phyloP scores from a whole-genome alignment of 805 yeast genomes.

The Yamadazyma phyllophila region DNA sequence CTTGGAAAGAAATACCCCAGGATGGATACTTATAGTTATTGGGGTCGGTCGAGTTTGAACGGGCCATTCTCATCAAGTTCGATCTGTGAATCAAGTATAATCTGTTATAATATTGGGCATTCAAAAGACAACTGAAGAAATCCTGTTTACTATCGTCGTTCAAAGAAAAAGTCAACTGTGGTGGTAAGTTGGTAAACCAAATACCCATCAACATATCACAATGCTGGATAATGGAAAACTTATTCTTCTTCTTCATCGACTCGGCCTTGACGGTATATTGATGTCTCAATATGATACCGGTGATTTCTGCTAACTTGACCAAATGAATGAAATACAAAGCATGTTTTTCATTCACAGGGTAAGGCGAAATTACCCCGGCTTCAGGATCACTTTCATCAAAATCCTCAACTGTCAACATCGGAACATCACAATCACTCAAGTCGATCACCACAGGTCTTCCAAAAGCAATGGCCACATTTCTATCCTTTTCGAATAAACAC shows the following conservation, averaged over 20 bases:
- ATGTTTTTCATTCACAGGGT: constrained; percentile 47
- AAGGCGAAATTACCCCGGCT: constrained; percentile 32
- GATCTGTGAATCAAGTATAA: constrained; percentile 70
- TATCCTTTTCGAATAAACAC: constrained; percentile 70
- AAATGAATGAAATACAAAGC: constrained; percentile 59
- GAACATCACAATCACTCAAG: constrained; percentile 71
- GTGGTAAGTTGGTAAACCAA: constrained; percentile 70
- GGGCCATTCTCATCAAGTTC: constrained; percentile 53
- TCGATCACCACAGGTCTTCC: constrained; percentile 71
- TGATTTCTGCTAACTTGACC: constrained; percentile 66
- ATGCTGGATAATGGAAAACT: constrained; percentile 51
- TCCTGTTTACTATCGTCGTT: constrained; percentile 53
- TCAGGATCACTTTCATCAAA: constrained; percentile 50
- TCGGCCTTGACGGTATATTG: constrained; percentile 72
- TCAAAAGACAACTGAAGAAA: constrained; percentile 56
- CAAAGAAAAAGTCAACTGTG: constrained; percentile 59
- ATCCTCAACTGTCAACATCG: constrained; percentile 67
- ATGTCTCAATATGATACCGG: constrained; percentile 65
- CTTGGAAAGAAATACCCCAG: constrained; percentile 82
- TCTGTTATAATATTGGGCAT: constrained; percentile 71
- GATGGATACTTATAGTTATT: constrained; percentile 56
- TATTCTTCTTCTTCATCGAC: constrained; percentile 43
- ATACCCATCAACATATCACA: constrained; percentile 76
- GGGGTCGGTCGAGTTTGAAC: constrained; percentile 38
- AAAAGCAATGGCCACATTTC: constrained; percentile 66